These are phyloP conservation scores for Corchorus olitorius DNA, from an alignment of 345 rosid species.

Conservation along the genomic window DNA sequence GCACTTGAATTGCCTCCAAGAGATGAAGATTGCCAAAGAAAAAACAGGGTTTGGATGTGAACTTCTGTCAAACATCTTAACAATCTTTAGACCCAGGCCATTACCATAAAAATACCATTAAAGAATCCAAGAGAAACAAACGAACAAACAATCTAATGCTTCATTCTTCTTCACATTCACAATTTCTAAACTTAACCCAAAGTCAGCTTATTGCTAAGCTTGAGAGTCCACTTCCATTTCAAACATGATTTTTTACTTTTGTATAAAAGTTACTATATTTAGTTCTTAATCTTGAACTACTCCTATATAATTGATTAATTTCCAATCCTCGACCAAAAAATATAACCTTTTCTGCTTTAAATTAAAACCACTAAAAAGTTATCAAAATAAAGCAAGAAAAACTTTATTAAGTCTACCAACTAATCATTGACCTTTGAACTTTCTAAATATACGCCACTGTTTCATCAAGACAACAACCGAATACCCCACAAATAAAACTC, in stretches of 20 bases:
- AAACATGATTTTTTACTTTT: background rate
- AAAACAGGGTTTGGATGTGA: constrained; percentile 7
- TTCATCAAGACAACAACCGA: background rate
- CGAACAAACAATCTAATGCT: background rate
- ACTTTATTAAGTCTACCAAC: background rate
- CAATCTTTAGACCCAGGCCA: background rate
- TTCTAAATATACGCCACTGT: background rate
- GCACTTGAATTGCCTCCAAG: background rate
- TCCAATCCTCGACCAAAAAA: background rate
- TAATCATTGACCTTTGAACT: background rate
- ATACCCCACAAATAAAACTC: background rate
- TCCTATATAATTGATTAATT: too few relatives aligned
- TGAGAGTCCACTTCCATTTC: background rate
- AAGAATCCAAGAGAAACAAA: background rate
- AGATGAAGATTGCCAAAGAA: background rate
- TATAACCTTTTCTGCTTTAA: background rate
- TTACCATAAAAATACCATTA: background rate
- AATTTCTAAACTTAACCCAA: constrained; percentile 7
- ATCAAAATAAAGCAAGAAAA: background rate
- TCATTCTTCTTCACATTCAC: background rate
- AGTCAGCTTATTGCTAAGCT: background rate
- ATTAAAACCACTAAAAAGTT: background rate
- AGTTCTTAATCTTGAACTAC: background rate
- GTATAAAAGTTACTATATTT: background rate
- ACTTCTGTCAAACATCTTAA: constrained; percentile 14